These are phyloP conservation scores for Candida tetrigidarum DNA, from an alignment of 1,139 yeast genomes.

Conservation along the genomic window DNA sequence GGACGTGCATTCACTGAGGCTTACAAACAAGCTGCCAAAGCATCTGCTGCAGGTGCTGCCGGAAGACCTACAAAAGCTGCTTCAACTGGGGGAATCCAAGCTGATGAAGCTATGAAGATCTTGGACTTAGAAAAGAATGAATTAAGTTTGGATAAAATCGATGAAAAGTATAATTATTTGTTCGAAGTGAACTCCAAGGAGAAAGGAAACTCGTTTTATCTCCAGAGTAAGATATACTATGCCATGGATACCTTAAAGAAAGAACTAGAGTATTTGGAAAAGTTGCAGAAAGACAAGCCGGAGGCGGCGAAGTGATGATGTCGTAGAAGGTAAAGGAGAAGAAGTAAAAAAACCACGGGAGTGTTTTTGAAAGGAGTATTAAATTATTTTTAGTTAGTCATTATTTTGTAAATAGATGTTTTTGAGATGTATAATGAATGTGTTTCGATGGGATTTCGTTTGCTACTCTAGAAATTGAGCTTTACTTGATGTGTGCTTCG, in stretches of 20 bases:
- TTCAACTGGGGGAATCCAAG: conserved; percentile 73
- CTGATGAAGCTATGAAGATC: conserved; percentile 92
- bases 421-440: neutral
- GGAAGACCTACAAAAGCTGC: conserved; percentile 53
- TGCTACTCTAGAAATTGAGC: too few relatives aligned
- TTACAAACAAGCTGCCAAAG: conserved; percentile 93
- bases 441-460: too few relatives aligned
- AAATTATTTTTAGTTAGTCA: neutral
- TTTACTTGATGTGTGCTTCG: too few relatives aligned
- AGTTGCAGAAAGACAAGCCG: conserved; percentile 30
- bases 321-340: neutral
- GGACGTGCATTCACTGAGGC: conserved; percentile 98
- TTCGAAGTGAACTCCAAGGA: conserved; percentile 91
- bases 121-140: conserved; percentile 72
- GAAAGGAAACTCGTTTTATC: conserved; percentile 90
- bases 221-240: conserved; percentile 90
- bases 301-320: conserved; percentile 13
- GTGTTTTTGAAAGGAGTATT: too few relatives aligned
- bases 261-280: conserved; percentile 49
- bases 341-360: neutral
- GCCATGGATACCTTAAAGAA: conserved; percentile 53
- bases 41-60: conserved; percentile 63
- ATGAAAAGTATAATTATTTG: conserved; percentile 78
- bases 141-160: conserved; percentile 61
- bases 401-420: conserved; percentile 3